Percentiles rank a stretch among this genome's conserved stretches.
These are phyloP conservation scores for Cercospora sp. DNA, from an alignment of 2,329 filamentous ascomycete genomes.

Conservation along the genomic window DNA sequence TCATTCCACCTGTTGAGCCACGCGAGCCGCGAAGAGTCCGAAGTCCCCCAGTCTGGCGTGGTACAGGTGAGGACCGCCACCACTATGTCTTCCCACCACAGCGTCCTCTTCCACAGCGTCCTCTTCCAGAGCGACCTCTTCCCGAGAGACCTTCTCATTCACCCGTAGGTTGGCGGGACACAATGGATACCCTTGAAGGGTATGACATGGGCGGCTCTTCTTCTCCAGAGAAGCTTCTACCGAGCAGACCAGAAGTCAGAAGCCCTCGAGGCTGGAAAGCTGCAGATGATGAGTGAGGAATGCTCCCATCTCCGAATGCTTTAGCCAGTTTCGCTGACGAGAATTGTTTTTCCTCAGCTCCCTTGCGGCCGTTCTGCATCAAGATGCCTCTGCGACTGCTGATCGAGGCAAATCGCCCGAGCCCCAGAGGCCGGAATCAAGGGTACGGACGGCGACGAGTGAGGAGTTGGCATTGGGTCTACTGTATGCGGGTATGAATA, in stretches of 20 bases:
- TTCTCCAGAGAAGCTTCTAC: not conserved
- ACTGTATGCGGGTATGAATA: not conserved
- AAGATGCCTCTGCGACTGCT: not conserved
- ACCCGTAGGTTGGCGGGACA: conserved; percentile 5
- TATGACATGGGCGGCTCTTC: not conserved
- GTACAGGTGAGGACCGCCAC: not conserved
- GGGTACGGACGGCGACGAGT: conserved; percentile 8
- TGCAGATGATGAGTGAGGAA: conserved; percentile 10
- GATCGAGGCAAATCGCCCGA: not conserved
- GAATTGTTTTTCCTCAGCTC: not conserved
- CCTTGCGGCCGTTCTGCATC: not conserved
- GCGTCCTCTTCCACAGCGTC: conserved; percentile 3
- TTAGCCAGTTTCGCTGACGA: not conserved
- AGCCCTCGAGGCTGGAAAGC: conserved; percentile 7
- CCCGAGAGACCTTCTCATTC: conserved; percentile 1
- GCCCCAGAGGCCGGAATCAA: not conserved
- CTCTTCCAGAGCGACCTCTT: conserved; percentile 5
- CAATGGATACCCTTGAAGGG: not conserved
- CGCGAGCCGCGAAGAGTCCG: not conserved
- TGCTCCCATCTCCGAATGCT: not conserved
- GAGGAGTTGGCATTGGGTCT: conserved; percentile 3
- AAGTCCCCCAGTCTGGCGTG: conserved; percentile 6
- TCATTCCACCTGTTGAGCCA: not conserved
- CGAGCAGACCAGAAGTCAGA: not conserved
- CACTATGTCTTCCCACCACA: conserved; percentile 8